Evolutionary conservation across 345 rosid species (phyloP), one percentile per base, ranked within the genome.

Genomic region (Salix viminalis): DNA sequence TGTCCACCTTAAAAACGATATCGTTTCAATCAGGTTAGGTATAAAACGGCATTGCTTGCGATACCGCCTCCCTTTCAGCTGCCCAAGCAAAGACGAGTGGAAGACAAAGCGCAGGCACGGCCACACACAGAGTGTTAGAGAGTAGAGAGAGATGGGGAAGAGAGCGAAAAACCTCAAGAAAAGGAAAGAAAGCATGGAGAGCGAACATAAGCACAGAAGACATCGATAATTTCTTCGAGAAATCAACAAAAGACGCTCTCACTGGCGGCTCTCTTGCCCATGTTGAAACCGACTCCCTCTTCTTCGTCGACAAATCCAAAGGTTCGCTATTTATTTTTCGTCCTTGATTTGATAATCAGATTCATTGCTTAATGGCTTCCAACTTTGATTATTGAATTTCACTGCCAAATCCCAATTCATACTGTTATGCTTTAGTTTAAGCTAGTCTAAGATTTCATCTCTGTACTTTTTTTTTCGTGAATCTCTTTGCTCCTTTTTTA

Each of bases 121-220:
- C 70, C 52, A 46, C 52, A 13, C 18, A 46, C 18, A 46, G 19
- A 13, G 52, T 13, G 16, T 13, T 46, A 12, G 61, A 67, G 61
- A 77, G 58, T 37, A 52, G 18, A 58, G 26, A 67, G 80, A 70
- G 82, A 91, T 91, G 97, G 92, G 94, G 76, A 93, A 91, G 87
- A 85, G 69, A 65, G 64, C 91, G 3, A 95, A 91, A 91, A 74
- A 86, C 85, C 26, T 93, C 98, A 34, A 87, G 98, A 81, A 96
- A 96, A 82, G 96, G 97, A 24, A 93, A 96, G 80, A 96, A 96
- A 79, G 98, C 92, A 36, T 96, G 99, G 99, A 90, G 98, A 73
- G 97, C 94, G 1, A 96, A 93, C 87, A 96, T 91, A 48, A 96
- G 96, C 85, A 91, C 96, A 0, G 91, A 86, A 66, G 97, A 93